Evolutionary conservation across 2,329 filamentous ascomycete species (phyloP).

Genomic region (Stemphylium vesicarium): DNA sequence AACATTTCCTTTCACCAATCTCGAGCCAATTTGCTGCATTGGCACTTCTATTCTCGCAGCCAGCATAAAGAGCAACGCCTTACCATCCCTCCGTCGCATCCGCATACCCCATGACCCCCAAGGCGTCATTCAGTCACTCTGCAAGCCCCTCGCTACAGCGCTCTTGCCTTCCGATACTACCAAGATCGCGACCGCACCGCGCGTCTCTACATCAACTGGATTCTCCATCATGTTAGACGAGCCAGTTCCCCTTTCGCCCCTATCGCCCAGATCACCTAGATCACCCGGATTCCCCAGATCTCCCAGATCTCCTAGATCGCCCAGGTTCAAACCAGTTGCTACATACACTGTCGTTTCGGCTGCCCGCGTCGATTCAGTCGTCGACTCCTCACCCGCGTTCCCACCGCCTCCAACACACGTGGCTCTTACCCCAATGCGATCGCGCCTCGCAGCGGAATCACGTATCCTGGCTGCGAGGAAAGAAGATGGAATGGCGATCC

Average conservation of each 20-base stretch:
- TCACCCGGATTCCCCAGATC: too few species aligned
- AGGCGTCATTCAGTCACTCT: constrained; percentile 72
- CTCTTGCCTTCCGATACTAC: constrained; percentile 53
- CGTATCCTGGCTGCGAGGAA: constrained; percentile 66
- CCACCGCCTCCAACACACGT: constrained; percentile 7
- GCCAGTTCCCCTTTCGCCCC: neutral
- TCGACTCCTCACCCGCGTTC: constrained; percentile 16
- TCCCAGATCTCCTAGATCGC: neutral
- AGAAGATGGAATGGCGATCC: constrained; percentile 63
- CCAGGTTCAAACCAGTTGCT: neutral
- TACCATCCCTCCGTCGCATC: constrained; percentile 66
- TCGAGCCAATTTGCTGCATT: constrained; percentile 55
- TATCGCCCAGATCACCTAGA: too few species aligned
- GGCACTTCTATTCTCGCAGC: constrained; percentile 69
- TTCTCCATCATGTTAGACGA: constrained; percentile 1
- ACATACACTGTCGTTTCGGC: constrained; percentile 2
- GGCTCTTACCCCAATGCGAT: constrained; percentile 54
- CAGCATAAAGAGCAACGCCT: constrained; percentile 66
- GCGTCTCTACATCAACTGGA: constrained; percentile 1
- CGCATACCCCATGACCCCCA: constrained; percentile 73
- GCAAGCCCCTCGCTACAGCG: constrained; percentile 65
- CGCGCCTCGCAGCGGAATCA: constrained; percentile 69
- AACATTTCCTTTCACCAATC: constrained; percentile 27
- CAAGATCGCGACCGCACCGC: constrained; percentile 14
- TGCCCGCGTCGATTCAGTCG: constrained; percentile 30